These are phyloP conservation scores for Myriosclerotinia curreyana DNA, from an alignment of 2,329 filamentous ascomycete species.

Conservation along the genomic window DNA sequence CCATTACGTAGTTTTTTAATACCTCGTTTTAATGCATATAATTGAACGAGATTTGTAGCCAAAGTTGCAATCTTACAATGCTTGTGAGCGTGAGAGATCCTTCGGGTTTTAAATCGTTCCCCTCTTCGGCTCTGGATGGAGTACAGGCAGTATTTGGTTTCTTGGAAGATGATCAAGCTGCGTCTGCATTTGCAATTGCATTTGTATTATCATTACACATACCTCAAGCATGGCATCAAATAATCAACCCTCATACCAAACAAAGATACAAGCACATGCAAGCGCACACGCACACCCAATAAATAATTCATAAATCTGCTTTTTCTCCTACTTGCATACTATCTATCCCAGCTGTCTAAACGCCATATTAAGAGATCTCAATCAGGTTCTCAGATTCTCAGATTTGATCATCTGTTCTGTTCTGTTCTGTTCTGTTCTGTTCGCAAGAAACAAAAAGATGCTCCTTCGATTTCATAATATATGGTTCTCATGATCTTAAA, in stretches of 20 bases:
- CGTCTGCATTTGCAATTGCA: background rate
- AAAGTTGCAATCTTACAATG: background rate
- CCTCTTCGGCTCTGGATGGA: background rate
- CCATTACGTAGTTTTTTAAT: conserved; percentile 1
- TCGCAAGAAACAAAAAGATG: background rate
- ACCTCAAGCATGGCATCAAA: background rate
- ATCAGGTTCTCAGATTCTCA: background rate
- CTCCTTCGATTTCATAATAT: conserved; percentile 13
- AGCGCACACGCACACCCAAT: background rate
- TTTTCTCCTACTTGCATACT: conserved; percentile 12
- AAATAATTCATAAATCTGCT: conserved; percentile 4
- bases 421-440: background rate
- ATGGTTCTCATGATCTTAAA: conserved; percentile 6
- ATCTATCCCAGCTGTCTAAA: conserved; percentile 22
- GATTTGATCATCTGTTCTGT: background rate
- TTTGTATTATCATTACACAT: background rate
- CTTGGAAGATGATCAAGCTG: background rate
- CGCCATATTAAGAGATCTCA: conserved; percentile 21
- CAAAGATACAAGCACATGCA: background rate
- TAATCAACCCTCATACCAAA: background rate
- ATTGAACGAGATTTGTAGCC: background rate
- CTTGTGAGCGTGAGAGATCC: background rate
- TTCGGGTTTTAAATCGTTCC: fast-evolving
- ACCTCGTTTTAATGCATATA: background rate
- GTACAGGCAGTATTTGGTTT: background rate